A percentile compares a stretch with the other conserved stretches of the same genome.
Evolutionary conservation across 2,329 filamentous ascomycete genomes (phyloP).

Genomic region (Venturia carpophila): DNA sequence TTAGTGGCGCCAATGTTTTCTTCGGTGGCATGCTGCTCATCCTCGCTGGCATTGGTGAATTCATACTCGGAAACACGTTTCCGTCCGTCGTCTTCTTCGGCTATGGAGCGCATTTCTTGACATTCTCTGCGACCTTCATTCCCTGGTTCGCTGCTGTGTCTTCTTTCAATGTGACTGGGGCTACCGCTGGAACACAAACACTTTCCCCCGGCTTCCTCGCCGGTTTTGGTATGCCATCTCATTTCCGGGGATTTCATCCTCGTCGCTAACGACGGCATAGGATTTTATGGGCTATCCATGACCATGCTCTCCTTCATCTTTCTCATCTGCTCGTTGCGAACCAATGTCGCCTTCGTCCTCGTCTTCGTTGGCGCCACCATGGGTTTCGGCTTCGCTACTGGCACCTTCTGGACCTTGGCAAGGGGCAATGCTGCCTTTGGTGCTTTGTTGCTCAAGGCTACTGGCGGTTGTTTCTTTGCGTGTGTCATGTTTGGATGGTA

Average conservation of each 20-base stretch:
- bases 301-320: conserved; percentile 58
- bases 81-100: conserved; percentile 43
- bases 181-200: conserved; percentile 25
- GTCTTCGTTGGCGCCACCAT: conserved; percentile 59
- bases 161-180: neutral
- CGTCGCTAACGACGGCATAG: conserved; percentile 29
- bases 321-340: conserved; percentile 61
- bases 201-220: conserved; percentile 43
- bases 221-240: neutral
- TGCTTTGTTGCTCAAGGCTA: conserved; percentile 30
- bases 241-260: neutral
- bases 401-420: conserved; percentile 51
- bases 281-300: conserved; percentile 60
- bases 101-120: conserved; percentile 12
- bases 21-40: conserved; percentile 45
- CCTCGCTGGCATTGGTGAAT: conserved; percentile 44
- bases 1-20: conserved; percentile 37
- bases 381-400: conserved; percentile 53
- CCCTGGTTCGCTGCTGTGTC: neutral
- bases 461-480: conserved; percentile 43
- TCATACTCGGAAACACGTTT: conserved; percentile 50
- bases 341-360: conserved; percentile 61
- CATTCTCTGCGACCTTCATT: conserved; percentile 1
- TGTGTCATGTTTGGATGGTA: conserved; percentile 38
- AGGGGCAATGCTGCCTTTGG: conserved; percentile 30